Evolutionary conservation across 2,329 filamentous ascomycete species (phyloP), one percentile per base, ranked within the genome.

Genomic region (Annulohypoxylon truncatum): DNA sequence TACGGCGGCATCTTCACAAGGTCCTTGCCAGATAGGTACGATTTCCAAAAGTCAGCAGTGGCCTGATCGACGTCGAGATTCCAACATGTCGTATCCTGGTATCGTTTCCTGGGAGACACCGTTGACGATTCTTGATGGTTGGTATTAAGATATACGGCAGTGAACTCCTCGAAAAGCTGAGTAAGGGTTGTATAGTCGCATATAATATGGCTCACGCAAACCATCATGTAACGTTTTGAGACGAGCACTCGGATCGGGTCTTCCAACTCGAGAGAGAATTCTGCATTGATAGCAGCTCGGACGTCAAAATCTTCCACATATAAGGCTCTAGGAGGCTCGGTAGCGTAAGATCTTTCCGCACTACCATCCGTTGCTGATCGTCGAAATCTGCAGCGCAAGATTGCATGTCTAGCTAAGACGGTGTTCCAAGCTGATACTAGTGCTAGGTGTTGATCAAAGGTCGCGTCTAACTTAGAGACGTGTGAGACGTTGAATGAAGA

Each of bases 141-240:
- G 22, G 5, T 4, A 15, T 46, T 10, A 4, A 12, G 9, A 46
- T 46, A 46, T 46, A 22, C 10, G 42, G 20, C 8, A 10, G 42
- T 10, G 12, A 46, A 26, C 42, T 46, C 42, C 18, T 46, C 20
- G 12, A 46, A 46, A 46, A 46, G 42, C n/a, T 22, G 10, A 4
- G 18, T 10, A 46, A 46, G 42, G 42, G 42, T 46, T n/a, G 42
- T 22, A 46, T 46, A 46, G 42, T 46, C 42, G 42, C 42, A 46
- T 22, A 46, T 46, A 20, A 46, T 46, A 24, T 46, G 42, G 22
- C 42, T 46, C 12, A 46, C 42, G 20, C 42, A 46, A 26, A 46
- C 42, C 8, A 26, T 2, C 42, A 46, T 46, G 22, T 46, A 10
- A 3, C 22, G 18, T 46, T 26, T 46, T 10, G 42, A 46, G 9